These are phyloP conservation scores for Fusarium sublunatum DNA, from an alignment of 2,329 filamentous ascomycete species.

Conservation along the genomic window DNA sequence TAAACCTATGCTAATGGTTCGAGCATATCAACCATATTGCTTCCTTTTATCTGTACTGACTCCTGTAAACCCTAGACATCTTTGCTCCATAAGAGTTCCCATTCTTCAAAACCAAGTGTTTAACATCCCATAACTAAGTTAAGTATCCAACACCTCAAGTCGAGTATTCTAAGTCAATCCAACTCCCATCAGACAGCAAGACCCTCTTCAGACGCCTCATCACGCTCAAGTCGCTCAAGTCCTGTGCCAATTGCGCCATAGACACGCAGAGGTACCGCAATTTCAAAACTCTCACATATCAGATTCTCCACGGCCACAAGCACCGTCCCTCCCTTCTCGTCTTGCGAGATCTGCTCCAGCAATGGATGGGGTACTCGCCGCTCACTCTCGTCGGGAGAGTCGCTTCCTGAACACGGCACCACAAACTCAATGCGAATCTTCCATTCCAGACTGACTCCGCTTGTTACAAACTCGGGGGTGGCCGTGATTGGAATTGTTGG, in stretches of 20 bases:
- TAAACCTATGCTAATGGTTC: slow-evolving; percentile 19
- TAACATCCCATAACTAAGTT: slow-evolving; percentile 11
- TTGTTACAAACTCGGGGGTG: slow-evolving; percentile 93
- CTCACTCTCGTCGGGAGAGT: slow-evolving; percentile 35
- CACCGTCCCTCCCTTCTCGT: slow-evolving; percentile 79
- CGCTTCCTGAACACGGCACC: slow-evolving; percentile 68
- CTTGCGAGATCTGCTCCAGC: slow-evolving; percentile 81
- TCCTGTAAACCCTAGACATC: slow-evolving; percentile 27
- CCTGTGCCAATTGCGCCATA: slow-evolving; percentile 74
- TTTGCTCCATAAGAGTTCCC: slow-evolving; percentile 12
- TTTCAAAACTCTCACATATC: slow-evolving; percentile 89
- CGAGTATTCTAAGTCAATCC: slow-evolving; percentile 18
- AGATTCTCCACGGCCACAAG: slow-evolving; percentile 82
- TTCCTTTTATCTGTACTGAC: slow-evolving; percentile 19
- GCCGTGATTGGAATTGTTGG: slow-evolving; percentile 85
- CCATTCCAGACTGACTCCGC: slow-evolving; percentile 88
- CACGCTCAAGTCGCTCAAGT: slow-evolving; percentile 66
- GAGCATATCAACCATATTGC: slow-evolving; percentile 20
- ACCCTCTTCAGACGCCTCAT: slow-evolving; percentile 63
- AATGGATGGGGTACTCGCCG: slow-evolving; percentile 58
- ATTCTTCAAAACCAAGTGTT: slow-evolving; percentile 21
- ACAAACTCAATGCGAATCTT: slow-evolving; percentile 92
- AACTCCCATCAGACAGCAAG: slow-evolving; percentile 51
- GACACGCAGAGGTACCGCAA: slow-evolving; percentile 84
- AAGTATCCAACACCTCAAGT: slow-evolving; percentile 31